Base-by-base conservation (phyloP, 345 rosid species). In the Psidium friedrichsthalianum region DNA sequence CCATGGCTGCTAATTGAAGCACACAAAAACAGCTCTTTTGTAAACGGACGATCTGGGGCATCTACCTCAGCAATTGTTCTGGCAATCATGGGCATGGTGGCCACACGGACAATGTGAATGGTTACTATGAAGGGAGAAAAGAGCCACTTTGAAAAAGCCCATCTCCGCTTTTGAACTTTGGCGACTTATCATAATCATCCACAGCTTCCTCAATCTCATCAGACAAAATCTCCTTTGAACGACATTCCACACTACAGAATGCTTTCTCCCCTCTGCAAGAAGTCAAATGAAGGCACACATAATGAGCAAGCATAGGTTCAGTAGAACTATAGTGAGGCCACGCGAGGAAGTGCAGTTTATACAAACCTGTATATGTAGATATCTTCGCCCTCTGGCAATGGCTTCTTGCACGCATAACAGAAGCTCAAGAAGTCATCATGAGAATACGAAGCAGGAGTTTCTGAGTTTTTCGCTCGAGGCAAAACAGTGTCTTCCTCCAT, bases 341-440 rank as follows among this genome's bases (percentile, higher is more conserved):
- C 53, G 32, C 32, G 47, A 51, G 56, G 55, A 51, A 83, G 24
- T 15, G 6, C 20, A 84, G n/a, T 51, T 36, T 55, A 86, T 32
- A 27, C 92, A 56, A 69, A 97, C 99, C 99, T 92, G 91, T 96
- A 95, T 25, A 95, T 94, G 88, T 94, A 96, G 40, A 95, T 92
- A 85, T 97, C 99, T 86, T 95, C 88, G 4, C 93, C 95, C 82
- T 86, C 93, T 83, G 85, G 93, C 85, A 95, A 82, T 58, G 90
- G 90, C 91, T 94, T 94, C 90, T 92, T 92, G 95, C 99, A 96
- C 84, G 88, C 82, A 89, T 91, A 83, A 86, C 99, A 97, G 87
- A 91, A 82, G 87, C 92, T 92, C 93, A 96, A 90, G 92, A 94
- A 95, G 86, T 91, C 89, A 82, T 82, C 84, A 78, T 88, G 83